Evolutionary conservation across 768 basidiomycete species (phyloP), one percentile per base, ranked within the genome.

Genomic region (Phylloporus sp.): DNA sequence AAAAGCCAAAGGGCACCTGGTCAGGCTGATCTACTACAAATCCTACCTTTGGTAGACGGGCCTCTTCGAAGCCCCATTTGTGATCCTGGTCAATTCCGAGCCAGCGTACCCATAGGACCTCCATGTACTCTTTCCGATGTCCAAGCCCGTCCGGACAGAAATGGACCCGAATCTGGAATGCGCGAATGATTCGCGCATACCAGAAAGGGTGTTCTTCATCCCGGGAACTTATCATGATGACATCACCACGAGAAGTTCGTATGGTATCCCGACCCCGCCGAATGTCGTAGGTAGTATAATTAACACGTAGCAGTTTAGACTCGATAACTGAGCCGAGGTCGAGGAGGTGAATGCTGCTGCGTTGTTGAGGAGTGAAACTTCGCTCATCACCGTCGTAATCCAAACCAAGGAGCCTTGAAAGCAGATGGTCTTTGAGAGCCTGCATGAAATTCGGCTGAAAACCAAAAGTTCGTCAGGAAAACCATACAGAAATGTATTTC

Each of bases 201-300:
- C 59, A 60, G 38, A 50, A 63, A 0, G 54, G 56, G 40, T 60
- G 54, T 10, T 20, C 17, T 3, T 27, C 24, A 10, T 55, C 53
- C 3, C 50, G n/a, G 4, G 22, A 41, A 1, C 28, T 28, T 11
- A 38, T 35, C 58, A 62, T 58, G 17, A 61, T 29, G 17, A 46
- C 38, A n/a, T 29, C 34, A 1, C 38, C 36, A 3, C 24, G 14
- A 2, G 13, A 11, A 1, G 45, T 24, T 5, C 43, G 42, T 9
- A 60, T 39, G 0, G n/a, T 28, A 14, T 58, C 56, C 4, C 46
- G 34, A 13, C 24, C 55, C 5, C 45, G 18, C 6, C 39, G 35
- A 14, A 62, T 20, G n/a, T 61, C 52, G 11, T 61, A 62, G 2
- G 54, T 61, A 2, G 52, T 56, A 15, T 60, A 58, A 20, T 39